Base-by-base conservation (phyloP, 306 rosid genomes). In the Gastrolobium bilobum region DNA sequence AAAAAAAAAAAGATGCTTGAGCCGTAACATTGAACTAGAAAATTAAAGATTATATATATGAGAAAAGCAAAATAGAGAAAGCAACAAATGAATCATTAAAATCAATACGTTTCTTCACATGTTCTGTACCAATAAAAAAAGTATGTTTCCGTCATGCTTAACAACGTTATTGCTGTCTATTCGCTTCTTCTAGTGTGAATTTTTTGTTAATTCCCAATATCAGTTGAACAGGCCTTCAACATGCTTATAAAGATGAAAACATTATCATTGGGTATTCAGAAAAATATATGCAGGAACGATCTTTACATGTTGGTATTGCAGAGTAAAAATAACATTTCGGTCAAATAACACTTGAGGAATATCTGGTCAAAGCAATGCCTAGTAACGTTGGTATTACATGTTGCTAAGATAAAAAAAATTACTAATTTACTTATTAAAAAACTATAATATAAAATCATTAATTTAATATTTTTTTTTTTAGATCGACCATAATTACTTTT, bases 81-180 rank as follows among this genome's bases (percentile, higher is more conserved):
- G 10, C 38, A 13, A 60, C 20, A 38, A 6, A 15, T n/a, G 47
- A 62, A 52, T 40, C 1, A 77, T 35, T 30, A 72, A 66, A 53
- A 64, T 14, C 31, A 54, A 13, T 4, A 79, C 46, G 78, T 58
- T 53, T 11, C 42, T 68, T 67, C 42, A 68, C 59, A 75, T 75
- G 81, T 67, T 48, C 43, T 54, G 54, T 4, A 76, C 46, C 68
- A 20, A 20, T 20, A 20, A 20, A 20, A 20, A 76, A 69, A 77
- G 76, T 71, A 61, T 90, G 94, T 90, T 73, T 34, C 88, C 85
- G 84, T 81, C 82, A 76, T 80, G 89, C 87, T 81, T 67, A 82
- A 84, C 87, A 83, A 61, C 34, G 68, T 80, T 76, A 68, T 76
- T 59, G 61, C 52, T 2, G 73, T 50, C 60, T 73, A 54, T 81